These are phyloP conservation scores for Hordeum vulgare DNA, from an alignment of 176 grass and related monocot genomes.

Conservation along the genomic window DNA sequence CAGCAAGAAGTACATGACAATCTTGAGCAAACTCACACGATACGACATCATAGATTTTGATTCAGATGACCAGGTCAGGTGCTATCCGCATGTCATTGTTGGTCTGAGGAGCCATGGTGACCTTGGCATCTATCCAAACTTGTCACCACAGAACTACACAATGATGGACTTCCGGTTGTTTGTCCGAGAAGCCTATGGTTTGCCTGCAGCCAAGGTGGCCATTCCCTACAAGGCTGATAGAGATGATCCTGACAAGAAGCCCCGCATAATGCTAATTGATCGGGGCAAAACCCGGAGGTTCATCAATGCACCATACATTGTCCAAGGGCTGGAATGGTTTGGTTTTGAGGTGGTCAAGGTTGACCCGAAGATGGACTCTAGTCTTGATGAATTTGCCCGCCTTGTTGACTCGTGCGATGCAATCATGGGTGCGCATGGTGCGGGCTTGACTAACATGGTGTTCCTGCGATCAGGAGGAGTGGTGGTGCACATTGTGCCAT, in stretches of 20 bases:
- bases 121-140: conserved; percentile 38
- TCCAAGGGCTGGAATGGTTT: conserved; percentile 37
- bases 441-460: conserved; percentile 68
- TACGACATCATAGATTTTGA: conserved; percentile 46
- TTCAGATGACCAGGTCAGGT: conserved; percentile 37
- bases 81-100: conserved; percentile 56
- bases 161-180: conserved; percentile 64
- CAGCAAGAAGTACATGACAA: conserved; percentile 44
- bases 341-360: conserved; percentile 58
- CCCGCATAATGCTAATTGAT: conserved; percentile 60
- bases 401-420: conserved; percentile 51
- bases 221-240: conserved; percentile 33
- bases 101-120: conserved; percentile 63
- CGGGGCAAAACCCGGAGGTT: conserved; percentile 44
- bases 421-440: conserved; percentile 67
- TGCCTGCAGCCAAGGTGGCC: conserved; percentile 22
- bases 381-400: conserved; percentile 31
- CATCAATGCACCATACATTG: conserved; percentile 33
- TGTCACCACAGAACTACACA: conserved; percentile 42
- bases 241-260: conserved; percentile 47
- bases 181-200: conserved; percentile 40
- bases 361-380: conserved; percentile 22
- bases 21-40: conserved; percentile 34
- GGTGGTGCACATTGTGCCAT: conserved; percentile 69
- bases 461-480: conserved; percentile 42